Percentiles rank a stretch among this genome's conserved stretches.
Conservation (phyloP, 768 basidiomycete species). For the Lyophyllum atratum region DNA sequence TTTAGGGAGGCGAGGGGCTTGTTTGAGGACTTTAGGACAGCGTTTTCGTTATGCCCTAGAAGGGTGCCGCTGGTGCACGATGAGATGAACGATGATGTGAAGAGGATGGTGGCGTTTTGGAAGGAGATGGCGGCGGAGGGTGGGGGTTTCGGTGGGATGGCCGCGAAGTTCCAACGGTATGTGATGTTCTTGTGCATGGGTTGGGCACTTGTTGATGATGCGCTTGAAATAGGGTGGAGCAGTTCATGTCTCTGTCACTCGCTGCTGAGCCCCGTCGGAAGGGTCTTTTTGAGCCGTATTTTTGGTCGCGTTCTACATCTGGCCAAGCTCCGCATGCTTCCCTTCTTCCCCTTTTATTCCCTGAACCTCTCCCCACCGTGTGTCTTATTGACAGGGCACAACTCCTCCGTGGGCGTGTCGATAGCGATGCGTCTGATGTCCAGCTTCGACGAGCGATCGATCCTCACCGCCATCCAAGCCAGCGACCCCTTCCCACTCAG, state of each 20-base stretch:
- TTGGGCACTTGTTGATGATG: neutral
- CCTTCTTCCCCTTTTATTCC: constrained; percentile 70
- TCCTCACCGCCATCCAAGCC: constrained; percentile 41
- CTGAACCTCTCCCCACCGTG: constrained; percentile 69
- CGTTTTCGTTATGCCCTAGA: constrained; percentile 54
- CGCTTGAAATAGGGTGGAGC: constrained; percentile 53
- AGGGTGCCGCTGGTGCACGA: constrained; percentile 33
- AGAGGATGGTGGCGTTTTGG: constrained; percentile 60
- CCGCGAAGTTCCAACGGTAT: constrained; percentile 65
- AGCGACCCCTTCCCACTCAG: constrained; percentile 31
- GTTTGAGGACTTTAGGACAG: constrained; percentile 55
- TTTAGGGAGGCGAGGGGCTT: constrained; percentile 41
- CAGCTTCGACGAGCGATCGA: constrained; percentile 60
- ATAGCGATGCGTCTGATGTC: constrained; percentile 65
- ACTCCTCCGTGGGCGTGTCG: constrained; percentile 66
- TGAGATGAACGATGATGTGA: constrained; percentile 47
- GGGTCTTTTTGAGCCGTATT: constrained; percentile 76
- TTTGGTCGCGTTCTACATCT: constrained; percentile 56
- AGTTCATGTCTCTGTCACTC: constrained; percentile 77
- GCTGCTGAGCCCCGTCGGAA: constrained; percentile 75
- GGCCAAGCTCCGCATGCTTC: constrained; percentile 43
- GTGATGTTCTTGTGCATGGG: constrained; percentile 22
- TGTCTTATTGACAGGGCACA: constrained; percentile 68
- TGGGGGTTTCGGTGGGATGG: constrained; percentile 40
- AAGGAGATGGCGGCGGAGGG: constrained; percentile 43